Conservation (phyloP, 192 early-diverging fungal species). For the Coemansia sp. region DNA sequence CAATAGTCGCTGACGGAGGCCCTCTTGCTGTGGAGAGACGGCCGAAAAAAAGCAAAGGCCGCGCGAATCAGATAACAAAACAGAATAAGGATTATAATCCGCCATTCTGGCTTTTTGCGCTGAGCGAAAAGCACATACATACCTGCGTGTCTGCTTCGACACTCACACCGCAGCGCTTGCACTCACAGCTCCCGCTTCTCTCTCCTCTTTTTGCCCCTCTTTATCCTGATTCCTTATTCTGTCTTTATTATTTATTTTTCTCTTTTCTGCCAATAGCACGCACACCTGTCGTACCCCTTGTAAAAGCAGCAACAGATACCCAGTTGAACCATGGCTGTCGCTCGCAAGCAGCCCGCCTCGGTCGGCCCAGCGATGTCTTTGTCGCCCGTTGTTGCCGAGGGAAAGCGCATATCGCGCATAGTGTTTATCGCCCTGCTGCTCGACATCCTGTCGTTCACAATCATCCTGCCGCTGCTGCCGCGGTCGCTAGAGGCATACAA, state of each 20-base stretch:
- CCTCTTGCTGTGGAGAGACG: not conserved
- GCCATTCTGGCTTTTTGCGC: too few relatives aligned
- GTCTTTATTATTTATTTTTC: not conserved
- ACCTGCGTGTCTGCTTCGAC: too few relatives aligned
- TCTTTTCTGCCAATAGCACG: not conserved
- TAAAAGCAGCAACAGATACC: not conserved
- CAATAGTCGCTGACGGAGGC: too few relatives aligned
- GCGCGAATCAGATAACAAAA: too few relatives aligned
- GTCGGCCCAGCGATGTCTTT: not conserved
- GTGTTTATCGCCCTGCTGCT: conserved; percentile 86
- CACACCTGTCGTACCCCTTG: not conserved
- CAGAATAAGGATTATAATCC: not conserved
- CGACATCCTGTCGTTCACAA: conserved; percentile 96
- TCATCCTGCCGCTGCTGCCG: conserved; percentile 93
- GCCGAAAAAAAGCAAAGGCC: too few relatives aligned
- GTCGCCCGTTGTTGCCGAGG: not conserved
- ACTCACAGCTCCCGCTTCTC: not conserved
- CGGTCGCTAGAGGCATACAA: conserved; percentile 86
- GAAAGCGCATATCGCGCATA: conserved; percentile 40
- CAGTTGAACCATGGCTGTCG: not conserved
- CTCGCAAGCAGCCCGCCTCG: not conserved
- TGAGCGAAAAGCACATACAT: too few relatives aligned
- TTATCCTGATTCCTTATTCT: not conserved
- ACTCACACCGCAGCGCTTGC: too few relatives aligned
- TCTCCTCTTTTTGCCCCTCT: not conserved